Conservation (phyloP, 176 grass and related monocot genomes). For the Calamus simplicifolius region DNA sequence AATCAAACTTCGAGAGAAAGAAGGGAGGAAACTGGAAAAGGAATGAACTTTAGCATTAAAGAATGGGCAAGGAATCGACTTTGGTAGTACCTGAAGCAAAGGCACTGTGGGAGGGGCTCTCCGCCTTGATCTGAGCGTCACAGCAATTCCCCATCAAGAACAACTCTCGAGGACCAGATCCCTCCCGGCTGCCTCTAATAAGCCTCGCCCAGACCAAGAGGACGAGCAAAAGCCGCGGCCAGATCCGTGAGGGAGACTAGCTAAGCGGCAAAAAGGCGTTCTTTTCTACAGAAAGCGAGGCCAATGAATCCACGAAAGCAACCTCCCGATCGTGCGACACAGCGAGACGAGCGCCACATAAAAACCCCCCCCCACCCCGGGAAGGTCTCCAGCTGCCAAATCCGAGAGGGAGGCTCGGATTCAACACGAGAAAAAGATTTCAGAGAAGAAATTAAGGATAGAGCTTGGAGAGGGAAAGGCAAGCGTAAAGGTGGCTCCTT, state of each 20-base stretch:
- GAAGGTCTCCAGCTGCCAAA: neutral
- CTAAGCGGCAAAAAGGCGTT: too few species aligned
- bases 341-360: too few species aligned
- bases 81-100: conserved; percentile 37
- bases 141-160: conserved; percentile 61
- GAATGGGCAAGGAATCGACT: neutral
- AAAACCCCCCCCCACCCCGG: neutral
- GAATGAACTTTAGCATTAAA: neutral
- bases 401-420: too few species aligned
- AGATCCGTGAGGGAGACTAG: too few species aligned
- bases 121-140: conserved; percentile 50
- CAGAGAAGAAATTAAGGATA: neutral
- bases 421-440: too few species aligned
- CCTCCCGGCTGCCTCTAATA: neutral
- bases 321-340: too few species aligned
- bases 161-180: neutral
- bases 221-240: too few species aligned
- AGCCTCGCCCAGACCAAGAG: too few species aligned
- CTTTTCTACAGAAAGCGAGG: too few species aligned
- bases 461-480: neutral
- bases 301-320: too few species aligned
- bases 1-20: neutral
- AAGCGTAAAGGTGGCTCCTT: neutral
- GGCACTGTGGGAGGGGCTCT: conserved; percentile 57
- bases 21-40: neutral